Conservation (phyloP, 441 rosid genomes). For the Erodium texanum region DNA sequence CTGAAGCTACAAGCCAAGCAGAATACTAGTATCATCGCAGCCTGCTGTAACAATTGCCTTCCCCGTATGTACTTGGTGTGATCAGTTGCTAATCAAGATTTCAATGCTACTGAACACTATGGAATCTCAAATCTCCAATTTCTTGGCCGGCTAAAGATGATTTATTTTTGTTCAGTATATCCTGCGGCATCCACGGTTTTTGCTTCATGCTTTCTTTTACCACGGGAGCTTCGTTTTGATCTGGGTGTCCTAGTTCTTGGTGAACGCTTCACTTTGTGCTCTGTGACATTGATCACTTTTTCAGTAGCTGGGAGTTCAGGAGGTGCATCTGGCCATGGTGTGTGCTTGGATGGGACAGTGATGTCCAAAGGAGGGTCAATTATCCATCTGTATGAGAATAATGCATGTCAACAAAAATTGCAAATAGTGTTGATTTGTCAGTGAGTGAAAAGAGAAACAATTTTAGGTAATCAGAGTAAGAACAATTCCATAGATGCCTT, state of each 20-base stretch:
- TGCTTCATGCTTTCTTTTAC: conserved; percentile 70
- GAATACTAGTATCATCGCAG: background rate
- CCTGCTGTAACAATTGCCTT: background rate
- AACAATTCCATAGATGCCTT: background rate
- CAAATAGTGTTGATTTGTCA: background rate
- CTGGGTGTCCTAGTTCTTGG: conserved; percentile 45
- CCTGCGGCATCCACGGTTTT: conserved; percentile 36
- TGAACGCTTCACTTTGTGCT: conserved; percentile 37
- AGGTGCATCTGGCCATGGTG: conserved; percentile 92
- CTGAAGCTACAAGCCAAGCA: background rate
- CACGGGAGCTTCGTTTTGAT: conserved; percentile 47
- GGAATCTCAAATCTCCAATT: conserved; percentile 16
- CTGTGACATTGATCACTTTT: conserved; percentile 28
- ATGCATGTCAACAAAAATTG: background rate
- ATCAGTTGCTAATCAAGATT: conserved; percentile 12
- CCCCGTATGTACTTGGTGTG: conserved; percentile 16
- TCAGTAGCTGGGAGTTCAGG: conserved; percentile 67
- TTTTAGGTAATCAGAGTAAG: background rate
- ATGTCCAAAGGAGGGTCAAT: conserved; percentile 85
- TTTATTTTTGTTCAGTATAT: conserved; percentile 42
- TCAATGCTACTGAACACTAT: conserved; percentile 16
- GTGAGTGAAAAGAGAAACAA: background rate
- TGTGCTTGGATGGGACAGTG: conserved; percentile 69
- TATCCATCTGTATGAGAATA: conserved; percentile 55
- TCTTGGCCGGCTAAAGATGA: background rate